Percentiles rank a stretch among this genome's conserved stretches.
phyloP scores from a whole-genome alignment of 2,329 filamentous ascomycete species.

The Rhexocercosporidium sp. region DNA sequence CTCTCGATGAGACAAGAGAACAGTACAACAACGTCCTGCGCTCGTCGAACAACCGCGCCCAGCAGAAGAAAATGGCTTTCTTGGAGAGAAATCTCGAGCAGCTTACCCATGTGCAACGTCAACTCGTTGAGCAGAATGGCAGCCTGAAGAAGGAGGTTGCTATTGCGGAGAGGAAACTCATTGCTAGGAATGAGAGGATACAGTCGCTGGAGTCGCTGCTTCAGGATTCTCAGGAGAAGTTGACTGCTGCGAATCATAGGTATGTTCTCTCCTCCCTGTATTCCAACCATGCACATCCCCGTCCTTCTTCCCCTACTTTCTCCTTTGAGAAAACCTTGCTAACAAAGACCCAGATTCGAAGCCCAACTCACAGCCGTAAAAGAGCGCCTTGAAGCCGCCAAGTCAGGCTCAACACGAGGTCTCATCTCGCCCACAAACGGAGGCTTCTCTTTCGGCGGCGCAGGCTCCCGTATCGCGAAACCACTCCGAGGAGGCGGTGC shows the following conservation, averaged over 20 bases:
- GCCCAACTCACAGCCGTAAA: slow-evolving; percentile 96
- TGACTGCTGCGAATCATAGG: slow-evolving; percentile 97
- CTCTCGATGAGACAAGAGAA: slow-evolving; percentile 93
- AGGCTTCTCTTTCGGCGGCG: slow-evolving; percentile 73
- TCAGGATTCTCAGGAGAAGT: slow-evolving; percentile 97
- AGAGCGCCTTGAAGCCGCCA: slow-evolving; percentile 94
- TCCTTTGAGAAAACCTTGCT: slow-evolving; percentile 9
- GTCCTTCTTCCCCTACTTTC: too few relatives aligned
- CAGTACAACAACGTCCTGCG: slow-evolving; percentile 99
- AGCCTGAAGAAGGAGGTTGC: slow-evolving; percentile 98
- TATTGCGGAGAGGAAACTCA: slow-evolving; percentile 96
- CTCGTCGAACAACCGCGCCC: slow-evolving; percentile 95
- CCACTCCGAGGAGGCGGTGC: slow-evolving; percentile 67
- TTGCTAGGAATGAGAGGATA: slow-evolving; percentile 95
- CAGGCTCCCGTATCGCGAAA: slow-evolving; percentile 72
- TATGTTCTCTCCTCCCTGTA: slow-evolving; percentile 54
- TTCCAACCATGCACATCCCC: background rate
- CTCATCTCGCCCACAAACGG: slow-evolving; percentile 67
- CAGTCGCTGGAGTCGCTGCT: slow-evolving; percentile 89
- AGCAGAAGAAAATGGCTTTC: slow-evolving; percentile 99
- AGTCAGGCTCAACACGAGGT: slow-evolving; percentile 86
- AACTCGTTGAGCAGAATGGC: slow-evolving; percentile 97
- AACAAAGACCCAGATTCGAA: slow-evolving; percentile 74
- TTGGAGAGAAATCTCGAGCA: slow-evolving; percentile 97
- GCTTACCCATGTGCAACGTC: slow-evolving; percentile 93